Conservation (phyloP, 805 yeast genomes). For the Saturnispora zaruensis region DNA sequence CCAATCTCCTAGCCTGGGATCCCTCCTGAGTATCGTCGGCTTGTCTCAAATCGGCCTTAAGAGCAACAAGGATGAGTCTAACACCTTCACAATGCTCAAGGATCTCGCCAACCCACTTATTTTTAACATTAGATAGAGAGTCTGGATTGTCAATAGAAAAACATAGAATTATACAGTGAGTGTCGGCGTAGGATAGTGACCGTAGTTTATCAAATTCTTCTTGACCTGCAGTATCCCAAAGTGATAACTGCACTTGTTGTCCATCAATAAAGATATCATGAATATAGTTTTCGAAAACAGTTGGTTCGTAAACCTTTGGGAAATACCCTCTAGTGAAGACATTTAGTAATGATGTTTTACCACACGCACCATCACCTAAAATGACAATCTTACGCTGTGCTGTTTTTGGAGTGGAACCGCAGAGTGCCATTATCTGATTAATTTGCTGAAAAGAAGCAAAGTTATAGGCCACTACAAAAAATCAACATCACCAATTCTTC, state of each 20-base stretch:
- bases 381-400: constrained; percentile 90
- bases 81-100: constrained; percentile 97
- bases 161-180: constrained; percentile 95
- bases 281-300: constrained; percentile 94
- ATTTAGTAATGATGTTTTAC: constrained; percentile 88
- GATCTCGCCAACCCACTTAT: constrained; percentile 95
- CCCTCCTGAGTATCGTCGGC: constrained; percentile 35
- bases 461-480: background rate
- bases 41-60: constrained; percentile 86
- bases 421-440: constrained; percentile 30
- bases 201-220: constrained; percentile 95
- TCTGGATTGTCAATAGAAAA: constrained; percentile 91
- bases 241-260: constrained; percentile 80
- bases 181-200: constrained; percentile 86
- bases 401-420: constrained; percentile 40
- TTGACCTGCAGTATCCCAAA: constrained; percentile 99
- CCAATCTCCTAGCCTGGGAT: constrained; percentile 40
- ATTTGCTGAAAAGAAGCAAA: background rate
- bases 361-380: constrained; percentile 97
- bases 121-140: constrained; percentile 88
- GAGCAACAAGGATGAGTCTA: constrained; percentile 83
- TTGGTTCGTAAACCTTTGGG: constrained; percentile 97
- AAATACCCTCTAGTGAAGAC: constrained; percentile 96
- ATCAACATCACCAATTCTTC: background rate
- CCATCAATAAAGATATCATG: constrained; percentile 96